Percentiles rank a stretch among this genome's conserved stretches.
Conservation (phyloP, 176 grass and related monocot genomes). For the Luzula sylvatica region DNA sequence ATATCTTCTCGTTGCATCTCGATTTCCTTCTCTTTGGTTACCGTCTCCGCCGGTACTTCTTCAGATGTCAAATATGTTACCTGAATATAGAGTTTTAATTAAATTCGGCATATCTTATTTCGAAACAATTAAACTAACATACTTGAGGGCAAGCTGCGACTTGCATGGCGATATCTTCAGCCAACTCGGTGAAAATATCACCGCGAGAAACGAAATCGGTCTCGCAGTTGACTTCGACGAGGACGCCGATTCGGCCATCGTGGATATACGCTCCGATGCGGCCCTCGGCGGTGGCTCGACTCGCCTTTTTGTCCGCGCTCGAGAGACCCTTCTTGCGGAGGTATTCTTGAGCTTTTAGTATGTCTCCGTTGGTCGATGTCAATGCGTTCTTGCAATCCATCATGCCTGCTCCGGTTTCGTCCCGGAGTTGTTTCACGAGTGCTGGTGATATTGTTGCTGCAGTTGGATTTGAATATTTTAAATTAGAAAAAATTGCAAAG, state of each 20-base stretch:
- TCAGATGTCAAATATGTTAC: slow-evolving; percentile 66
- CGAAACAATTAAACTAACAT: not conserved
- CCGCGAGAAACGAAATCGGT: slow-evolving; percentile 98
- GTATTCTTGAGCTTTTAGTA: slow-evolving; percentile 84
- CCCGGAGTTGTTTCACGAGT: slow-evolving; percentile 94
- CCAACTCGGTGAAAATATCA: slow-evolving; percentile 81
- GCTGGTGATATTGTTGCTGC: slow-evolving; percentile 70
- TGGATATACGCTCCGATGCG: slow-evolving; percentile 92
- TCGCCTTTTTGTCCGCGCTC: slow-evolving; percentile 89
- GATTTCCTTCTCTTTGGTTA: slow-evolving; percentile 78
- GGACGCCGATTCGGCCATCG: slow-evolving; percentile 78
- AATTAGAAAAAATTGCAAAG: no score
- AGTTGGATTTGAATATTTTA: not conserved
- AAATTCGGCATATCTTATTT: no score
- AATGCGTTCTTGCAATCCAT: slow-evolving; percentile 99
- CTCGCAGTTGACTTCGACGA: slow-evolving; percentile 95
- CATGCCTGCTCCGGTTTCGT: slow-evolving; percentile 94
- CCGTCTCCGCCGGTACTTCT: slow-evolving; percentile 76
- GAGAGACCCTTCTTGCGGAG: slow-evolving; percentile 84
- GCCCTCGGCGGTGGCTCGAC: slow-evolving; percentile 76
- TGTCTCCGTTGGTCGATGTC: slow-evolving; percentile 56
- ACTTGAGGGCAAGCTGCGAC: slow-evolving; percentile 84
- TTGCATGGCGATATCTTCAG: slow-evolving; percentile 97
- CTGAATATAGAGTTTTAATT: no score
- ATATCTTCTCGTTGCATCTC: slow-evolving; percentile 97